Evolutionary conservation across 257 asterid species (phyloP).

Genomic region (Gynochthodes officinalis): DNA sequence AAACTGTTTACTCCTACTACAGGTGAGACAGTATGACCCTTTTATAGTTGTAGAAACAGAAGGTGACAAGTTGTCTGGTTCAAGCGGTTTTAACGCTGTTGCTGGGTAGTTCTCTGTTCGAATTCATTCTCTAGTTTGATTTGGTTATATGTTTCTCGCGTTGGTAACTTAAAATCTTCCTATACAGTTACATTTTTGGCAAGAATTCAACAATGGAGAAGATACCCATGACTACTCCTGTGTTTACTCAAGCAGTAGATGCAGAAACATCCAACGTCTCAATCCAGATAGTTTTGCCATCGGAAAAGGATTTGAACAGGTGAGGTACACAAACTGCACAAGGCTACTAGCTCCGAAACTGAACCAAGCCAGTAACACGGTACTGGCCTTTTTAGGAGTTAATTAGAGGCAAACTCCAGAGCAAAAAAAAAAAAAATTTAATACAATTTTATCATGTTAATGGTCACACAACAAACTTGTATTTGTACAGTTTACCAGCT

Average conservation of each 20-base stretch:
- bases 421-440: background rate
- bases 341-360: background rate
- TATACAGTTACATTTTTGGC: conserved; percentile 75
- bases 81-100: conserved; percentile 73
- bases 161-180: conserved; percentile 9
- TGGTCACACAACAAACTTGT: conserved; percentile 1
- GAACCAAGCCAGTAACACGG: background rate
- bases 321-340: conserved; percentile 23
- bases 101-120: conserved; percentile 57
- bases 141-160: background rate
- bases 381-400: background rate
- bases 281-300: conserved; percentile 81
- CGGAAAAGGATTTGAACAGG: conserved; percentile 69
- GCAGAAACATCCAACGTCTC: conserved; percentile 54
- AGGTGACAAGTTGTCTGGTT: conserved; percentile 66
- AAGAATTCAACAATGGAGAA: conserved; percentile 72
- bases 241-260: conserved; percentile 66
- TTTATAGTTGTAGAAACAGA: conserved; percentile 71
- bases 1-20: conserved; percentile 9
- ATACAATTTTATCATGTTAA: conserved; percentile 2
- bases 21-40: conserved; percentile 77
- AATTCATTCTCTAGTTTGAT: background rate
- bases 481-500: conserved; percentile 60
- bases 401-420: background rate
- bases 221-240: conserved; percentile 92